Evolutionary conservation across 768 basidiomycete species (phyloP).

Genomic region (Rhizopogon vulgaris): DNA sequence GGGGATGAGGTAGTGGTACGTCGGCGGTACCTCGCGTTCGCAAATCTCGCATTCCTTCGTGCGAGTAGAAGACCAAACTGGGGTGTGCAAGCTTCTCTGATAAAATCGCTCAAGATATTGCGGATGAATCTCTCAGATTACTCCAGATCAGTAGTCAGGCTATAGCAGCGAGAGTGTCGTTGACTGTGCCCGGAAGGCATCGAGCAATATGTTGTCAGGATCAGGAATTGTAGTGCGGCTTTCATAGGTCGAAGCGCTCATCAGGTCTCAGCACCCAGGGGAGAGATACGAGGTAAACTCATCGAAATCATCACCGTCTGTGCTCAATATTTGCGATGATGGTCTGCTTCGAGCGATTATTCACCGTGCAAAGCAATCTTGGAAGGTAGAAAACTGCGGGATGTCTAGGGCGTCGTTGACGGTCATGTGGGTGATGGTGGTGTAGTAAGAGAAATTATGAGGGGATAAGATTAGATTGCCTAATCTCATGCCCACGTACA

Average conservation of each 20-base stretch:
- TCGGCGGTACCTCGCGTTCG: slow-evolving; percentile 47
- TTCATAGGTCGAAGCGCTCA: slow-evolving; percentile 36
- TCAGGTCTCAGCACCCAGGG: slow-evolving; percentile 41
- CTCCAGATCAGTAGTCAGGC: slow-evolving; percentile 35
- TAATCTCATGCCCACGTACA: neutral
- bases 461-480: slow-evolving; percentile 1
- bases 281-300: slow-evolving; percentile 47
- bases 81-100: slow-evolving; percentile 40
- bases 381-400: slow-evolving; percentile 21
- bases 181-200: slow-evolving; percentile 36
- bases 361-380: slow-evolving; percentile 40
- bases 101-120: slow-evolving; percentile 35
- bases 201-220: slow-evolving; percentile 32
- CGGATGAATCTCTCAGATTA: slow-evolving; percentile 34
- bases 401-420: neutral
- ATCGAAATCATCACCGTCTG: slow-evolving; percentile 32
- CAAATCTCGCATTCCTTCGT: slow-evolving; percentile 55
- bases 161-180: slow-evolving; percentile 49
- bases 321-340: neutral
- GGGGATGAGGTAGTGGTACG: slow-evolving; percentile 61
- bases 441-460: neutral
- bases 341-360: slow-evolving; percentile 23
- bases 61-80: slow-evolving; percentile 47
- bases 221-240: slow-evolving; percentile 25
- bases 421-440: neutral